Percentiles rank a stretch among this genome's conserved stretches.
Evolutionary conservation across 2,329 filamentous ascomycete species (phyloP).

Genomic region (Hansfordia pulvinata): DNA sequence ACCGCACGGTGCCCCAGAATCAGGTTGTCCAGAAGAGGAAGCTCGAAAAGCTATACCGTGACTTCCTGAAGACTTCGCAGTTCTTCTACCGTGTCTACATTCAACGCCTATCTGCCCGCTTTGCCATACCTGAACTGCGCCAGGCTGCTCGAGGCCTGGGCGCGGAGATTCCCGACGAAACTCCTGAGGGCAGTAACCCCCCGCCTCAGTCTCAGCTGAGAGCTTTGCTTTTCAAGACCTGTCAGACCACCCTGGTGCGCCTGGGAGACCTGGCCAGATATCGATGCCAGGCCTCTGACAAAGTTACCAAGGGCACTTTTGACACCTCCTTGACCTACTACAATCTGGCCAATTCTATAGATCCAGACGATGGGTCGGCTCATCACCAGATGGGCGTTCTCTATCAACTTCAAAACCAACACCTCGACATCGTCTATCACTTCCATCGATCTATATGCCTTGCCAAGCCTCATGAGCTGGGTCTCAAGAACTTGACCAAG

Average conservation of each 20-base stretch:
- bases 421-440: constrained; percentile 78
- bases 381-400: constrained; percentile 89
- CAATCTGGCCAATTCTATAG: constrained; percentile 62
- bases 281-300: constrained; percentile 58
- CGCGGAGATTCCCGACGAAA: constrained; percentile 21
- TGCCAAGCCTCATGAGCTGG: constrained; percentile 60
- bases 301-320: constrained; percentile 54
- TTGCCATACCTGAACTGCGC: constrained; percentile 36
- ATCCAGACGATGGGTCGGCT: constrained; percentile 66
- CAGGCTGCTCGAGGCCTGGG: constrained; percentile 28
- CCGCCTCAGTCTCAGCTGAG: too few relatives aligned
- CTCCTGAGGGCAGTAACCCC: too few relatives aligned
- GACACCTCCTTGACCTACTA: constrained; percentile 77
- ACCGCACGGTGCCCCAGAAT: constrained; percentile 35
- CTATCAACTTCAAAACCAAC: constrained; percentile 61
- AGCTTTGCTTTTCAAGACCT: constrained; percentile 54
- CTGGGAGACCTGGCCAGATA: constrained; percentile 87
- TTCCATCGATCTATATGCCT: constrained; percentile 74
- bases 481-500: constrained; percentile 61
- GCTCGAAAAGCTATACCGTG: constrained; percentile 66
- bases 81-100: constrained; percentile 82
- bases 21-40: constrained; percentile 56
- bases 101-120: constrained; percentile 55
- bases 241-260: constrained; percentile 71
- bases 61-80: constrained; percentile 78